Evolutionary conservation across 2,329 filamentous ascomycete species (phyloP), one percentile per base, ranked within the genome.

Genomic region (Tolypocladium tundrense): DNA sequence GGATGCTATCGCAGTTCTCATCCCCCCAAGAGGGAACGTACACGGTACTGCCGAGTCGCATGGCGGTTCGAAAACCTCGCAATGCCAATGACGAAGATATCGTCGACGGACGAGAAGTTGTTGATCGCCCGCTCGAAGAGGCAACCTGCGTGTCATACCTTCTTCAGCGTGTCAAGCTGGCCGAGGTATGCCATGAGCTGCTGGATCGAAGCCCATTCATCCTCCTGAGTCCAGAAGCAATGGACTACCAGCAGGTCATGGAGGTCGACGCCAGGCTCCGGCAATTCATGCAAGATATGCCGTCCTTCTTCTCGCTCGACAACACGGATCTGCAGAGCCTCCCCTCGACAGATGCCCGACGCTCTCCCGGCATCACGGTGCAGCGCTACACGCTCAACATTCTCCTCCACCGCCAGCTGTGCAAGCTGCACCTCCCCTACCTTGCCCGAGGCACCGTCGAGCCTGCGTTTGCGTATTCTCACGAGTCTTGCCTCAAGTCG

Each of bases 51-150:
- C 69, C 71, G 11, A 65, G 61, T 7, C 73, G 77, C 24, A 75
- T 76, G 68, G 65, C 65, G 14, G 69, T 77, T 4, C 68, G 67
- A 4, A 70, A 69, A 50, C 74, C 75, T 4, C 67, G 70, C 1
- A 74, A 77, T 55, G 66, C 72, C 9, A 67, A 75, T 42, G 73
- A 76, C 42, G 66, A 68, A 45, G 73, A 75, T 39, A 64, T 75
- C 14, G 60, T 68, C 9, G 65, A 69, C 4, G 65, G 64, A 1
- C 58, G 64, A 16, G 66, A 70, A 9, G 59, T 65, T 2, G 37
- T 72, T 8, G 66, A 66, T 2, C 66, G 67, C 19, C 70, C 73
- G 0, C 55, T 65, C 1, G 63, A 65, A 13, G 62, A 70, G n/a
- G 60, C 68, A 0, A 76, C 75, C 0, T 65, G 64, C 24, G 66